Conservation (phyloP, 139 green algal species). For the Chlorella ohadii region DNA sequence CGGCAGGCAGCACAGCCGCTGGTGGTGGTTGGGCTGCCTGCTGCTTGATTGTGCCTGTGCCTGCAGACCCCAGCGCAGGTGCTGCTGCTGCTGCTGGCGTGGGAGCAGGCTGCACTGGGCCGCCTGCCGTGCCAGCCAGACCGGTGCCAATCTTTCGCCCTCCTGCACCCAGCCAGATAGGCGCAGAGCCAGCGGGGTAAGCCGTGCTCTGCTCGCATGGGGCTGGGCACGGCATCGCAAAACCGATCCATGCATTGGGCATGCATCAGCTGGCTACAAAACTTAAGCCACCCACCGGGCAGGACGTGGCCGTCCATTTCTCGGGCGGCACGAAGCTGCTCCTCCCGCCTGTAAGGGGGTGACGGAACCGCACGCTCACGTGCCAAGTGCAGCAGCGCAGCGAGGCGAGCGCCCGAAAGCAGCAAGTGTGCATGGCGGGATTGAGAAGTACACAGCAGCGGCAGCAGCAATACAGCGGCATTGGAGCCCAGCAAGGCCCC, state of each 20-base stretch:
- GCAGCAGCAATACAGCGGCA: no score
- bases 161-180: no score
- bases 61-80: not conserved
- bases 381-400: not conserved
- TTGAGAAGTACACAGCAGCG: no score
- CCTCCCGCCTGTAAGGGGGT: not conserved
- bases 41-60: not conserved
- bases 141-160: constrained; percentile 4
- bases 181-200: no score
- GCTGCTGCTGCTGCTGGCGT: not conserved
- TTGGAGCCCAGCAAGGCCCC: no score
- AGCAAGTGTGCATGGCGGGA: not conserved
- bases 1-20: no score
- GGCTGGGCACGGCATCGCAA: no score
- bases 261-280: no score
- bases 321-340: not conserved
- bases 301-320: constrained; percentile 28
- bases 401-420: not conserved
- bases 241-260: no score
- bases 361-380: no score
- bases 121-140: not conserved
- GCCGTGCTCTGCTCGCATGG: no score
- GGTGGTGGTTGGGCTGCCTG: not conserved
- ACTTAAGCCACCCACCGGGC: not conserved
- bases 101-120: no score